phyloP scores from a whole-genome alignment of 768 basidiomycete genomes.

The Boletus vermiculosoides region DNA sequence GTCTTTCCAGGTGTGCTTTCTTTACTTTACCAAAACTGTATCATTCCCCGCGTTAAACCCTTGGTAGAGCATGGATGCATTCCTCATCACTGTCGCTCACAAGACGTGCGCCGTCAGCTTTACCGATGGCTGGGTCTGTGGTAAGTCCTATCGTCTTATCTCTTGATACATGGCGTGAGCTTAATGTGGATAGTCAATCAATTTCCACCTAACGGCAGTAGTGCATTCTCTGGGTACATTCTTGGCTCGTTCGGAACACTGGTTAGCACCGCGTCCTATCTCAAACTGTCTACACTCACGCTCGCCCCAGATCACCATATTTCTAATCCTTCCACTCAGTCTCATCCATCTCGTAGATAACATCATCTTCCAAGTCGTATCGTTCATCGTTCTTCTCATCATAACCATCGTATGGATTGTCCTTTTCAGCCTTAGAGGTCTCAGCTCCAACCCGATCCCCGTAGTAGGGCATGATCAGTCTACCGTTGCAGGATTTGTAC shows the following conservation, averaged over 20 bases:
- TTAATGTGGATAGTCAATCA: slow-evolving; percentile 13
- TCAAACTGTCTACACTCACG: neutral
- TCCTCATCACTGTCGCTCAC: slow-evolving; percentile 23
- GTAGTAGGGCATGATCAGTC: slow-evolving; percentile 20
- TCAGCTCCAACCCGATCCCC: slow-evolving; percentile 8
- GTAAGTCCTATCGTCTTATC: slow-evolving; percentile 14
- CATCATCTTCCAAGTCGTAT: slow-evolving; percentile 24
- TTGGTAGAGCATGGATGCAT: slow-evolving; percentile 22
- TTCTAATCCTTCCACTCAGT: slow-evolving; percentile 22
- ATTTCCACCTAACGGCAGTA: slow-evolving; percentile 2
- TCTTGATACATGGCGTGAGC: neutral
- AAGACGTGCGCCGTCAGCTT: slow-evolving; percentile 29
- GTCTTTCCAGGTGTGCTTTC: slow-evolving; percentile 22
- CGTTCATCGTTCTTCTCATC: slow-evolving; percentile 22
- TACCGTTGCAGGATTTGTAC: slow-evolving; percentile 22
- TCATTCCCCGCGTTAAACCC: neutral
- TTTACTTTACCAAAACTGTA: neutral
- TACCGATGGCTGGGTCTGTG: slow-evolving; percentile 21
- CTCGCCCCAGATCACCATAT: slow-evolving; percentile 16
- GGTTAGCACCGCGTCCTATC: neutral
- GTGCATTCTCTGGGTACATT: slow-evolving; percentile 23
- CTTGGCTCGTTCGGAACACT: slow-evolving; percentile 25
- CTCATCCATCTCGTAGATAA: slow-evolving; percentile 25
- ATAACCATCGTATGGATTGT: slow-evolving; percentile 21
- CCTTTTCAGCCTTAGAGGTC: slow-evolving; percentile 14